Conservation (phyloP, 2,329 filamentous ascomycete species). For the Cyclaneusma minus region DNA sequence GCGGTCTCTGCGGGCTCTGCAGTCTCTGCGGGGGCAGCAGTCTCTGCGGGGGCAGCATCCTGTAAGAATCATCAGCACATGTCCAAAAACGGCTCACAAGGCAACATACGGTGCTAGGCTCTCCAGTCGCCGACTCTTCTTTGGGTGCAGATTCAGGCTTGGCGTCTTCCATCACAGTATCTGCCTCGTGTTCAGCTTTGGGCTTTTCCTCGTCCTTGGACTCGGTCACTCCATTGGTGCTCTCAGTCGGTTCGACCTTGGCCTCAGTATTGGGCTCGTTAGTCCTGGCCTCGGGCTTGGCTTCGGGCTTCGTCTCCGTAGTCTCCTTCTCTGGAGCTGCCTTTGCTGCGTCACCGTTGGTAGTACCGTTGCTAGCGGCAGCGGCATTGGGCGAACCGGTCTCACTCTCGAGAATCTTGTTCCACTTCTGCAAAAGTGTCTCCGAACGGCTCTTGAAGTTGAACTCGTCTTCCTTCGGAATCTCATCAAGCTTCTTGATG, state of each 20-base stretch:
- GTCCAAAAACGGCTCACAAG: too few relatives aligned
- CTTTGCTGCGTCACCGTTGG: slow-evolving; percentile 22
- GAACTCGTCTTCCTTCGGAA: slow-evolving; percentile 80
- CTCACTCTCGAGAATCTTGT: slow-evolving; percentile 57
- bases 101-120: too few relatives aligned
- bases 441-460: slow-evolving; percentile 76
- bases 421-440: slow-evolving; percentile 76
- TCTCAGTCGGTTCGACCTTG: slow-evolving; percentile 16
- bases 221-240: slow-evolving; percentile 18
- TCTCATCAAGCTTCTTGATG: slow-evolving; percentile 68
- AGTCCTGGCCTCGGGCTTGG: slow-evolving; percentile 17
- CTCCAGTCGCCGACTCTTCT: too few relatives aligned
- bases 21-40: too few relatives aligned
- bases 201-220: slow-evolving; percentile 24
- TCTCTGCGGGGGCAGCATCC: too few relatives aligned
- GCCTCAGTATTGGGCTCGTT: slow-evolving; percentile 13
- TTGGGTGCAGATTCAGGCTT: too few relatives aligned
- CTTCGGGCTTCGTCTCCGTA: slow-evolving; percentile 20
- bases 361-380: slow-evolving; percentile 14
- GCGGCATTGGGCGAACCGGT: slow-evolving; percentile 23
- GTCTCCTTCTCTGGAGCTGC: slow-evolving; percentile 11
- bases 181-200: too few relatives aligned
- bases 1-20: too few relatives aligned
- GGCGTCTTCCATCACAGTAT: too few relatives aligned
- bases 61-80: too few relatives aligned